phyloP scores from a whole-genome alignment of 1,139 yeast species.

The Blastobotrys proliferans region DNA sequence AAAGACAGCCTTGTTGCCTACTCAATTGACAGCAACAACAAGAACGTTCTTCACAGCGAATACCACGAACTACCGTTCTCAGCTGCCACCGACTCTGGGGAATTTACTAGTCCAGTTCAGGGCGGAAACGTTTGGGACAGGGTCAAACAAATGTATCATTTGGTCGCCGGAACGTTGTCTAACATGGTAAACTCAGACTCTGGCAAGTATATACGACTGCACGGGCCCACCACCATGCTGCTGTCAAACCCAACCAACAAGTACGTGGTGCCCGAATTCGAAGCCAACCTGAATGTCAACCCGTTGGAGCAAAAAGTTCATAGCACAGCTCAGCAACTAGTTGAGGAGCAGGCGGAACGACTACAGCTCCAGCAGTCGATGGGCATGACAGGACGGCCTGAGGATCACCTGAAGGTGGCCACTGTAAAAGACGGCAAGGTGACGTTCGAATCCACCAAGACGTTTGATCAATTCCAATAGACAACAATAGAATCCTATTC shows the following conservation, averaged over 20 bases:
- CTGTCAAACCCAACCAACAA: conserved; percentile 5
- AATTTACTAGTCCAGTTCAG: neutral
- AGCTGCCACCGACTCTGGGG: no score
- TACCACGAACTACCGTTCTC: conserved; percentile 6
- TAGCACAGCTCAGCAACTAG: conserved; percentile 15
- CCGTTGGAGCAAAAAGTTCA: conserved; percentile 18
- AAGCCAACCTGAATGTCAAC: conserved; percentile 10
- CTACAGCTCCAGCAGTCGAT: conserved; percentile 10
- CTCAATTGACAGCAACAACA: conserved; percentile 30
- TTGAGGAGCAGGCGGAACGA: conserved; percentile 12
- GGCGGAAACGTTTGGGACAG: neutral
- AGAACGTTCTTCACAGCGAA: conserved; percentile 8
- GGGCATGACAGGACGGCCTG: conserved; percentile 23
- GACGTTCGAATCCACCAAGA: conserved; percentile 21
- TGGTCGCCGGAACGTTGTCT: conserved; percentile 4
- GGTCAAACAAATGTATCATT: neutral
- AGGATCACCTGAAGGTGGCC: conserved; percentile 28
- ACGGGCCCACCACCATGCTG: conserved; percentile 15
- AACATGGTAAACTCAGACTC: conserved; percentile 10
- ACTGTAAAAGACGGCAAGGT: conserved; percentile 27
- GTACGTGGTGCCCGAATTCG: conserved; percentile 4
- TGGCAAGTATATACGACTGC: conserved; percentile 12
- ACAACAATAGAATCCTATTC: neutral
- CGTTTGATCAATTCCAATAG: conserved; percentile 15
- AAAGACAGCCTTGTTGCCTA: conserved; percentile 35